Evolutionary conservation across 768 basidiomycete species (phyloP), one percentile per base, ranked within the genome.

Genomic region (Pseudohyphozyma bogoriensis): DNA sequence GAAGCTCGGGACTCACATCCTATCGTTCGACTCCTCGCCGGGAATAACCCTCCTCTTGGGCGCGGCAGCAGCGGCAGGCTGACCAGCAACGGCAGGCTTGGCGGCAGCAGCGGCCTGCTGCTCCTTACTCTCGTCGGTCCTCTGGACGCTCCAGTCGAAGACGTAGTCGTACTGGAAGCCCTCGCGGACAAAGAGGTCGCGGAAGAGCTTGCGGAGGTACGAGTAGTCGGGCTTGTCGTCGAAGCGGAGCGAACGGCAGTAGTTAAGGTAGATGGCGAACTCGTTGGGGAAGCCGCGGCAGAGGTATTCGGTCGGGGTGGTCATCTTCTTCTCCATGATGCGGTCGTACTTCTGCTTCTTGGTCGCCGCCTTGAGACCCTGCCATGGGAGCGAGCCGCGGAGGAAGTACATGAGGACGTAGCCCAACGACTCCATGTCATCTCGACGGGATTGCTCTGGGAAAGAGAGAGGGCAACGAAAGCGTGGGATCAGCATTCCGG

Each of bases 251-350:
- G 93, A 92, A 58, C 95, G 89, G 63, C 92, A 93, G 45, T 46
- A 99, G 79, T 97, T 99, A 71, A 99, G 79, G 82, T 96, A 97
- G 69, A 97, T 95, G 44, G 91, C 93, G 67, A 97, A 95, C 78
- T 99, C 95, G 79, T 91, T 92, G 63, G 95, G 93, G 82, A 95
- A 97, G n/a, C 89, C 91, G 68, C 93, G 91, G 79, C 93, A 97
- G 32, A 99, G 83, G 60, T 93, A 80, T 74, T 97, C 91, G 53
- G 89, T 92, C 18, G 91, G 72, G 8, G 91, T 95, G 39, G 95
- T 96, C 91, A 99, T 97, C 83, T 99, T 99, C 83, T 99, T 99
- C 78, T 99, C 95, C 95, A 99, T 99, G 79, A 99, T 99, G 62
- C 95, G 86, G 77, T 97, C 95, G 76, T 97, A 97, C 79, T 99